phyloP scores from a whole-genome alignment of 805 yeast genomes.

The Barnettozyma vustinii region DNA sequence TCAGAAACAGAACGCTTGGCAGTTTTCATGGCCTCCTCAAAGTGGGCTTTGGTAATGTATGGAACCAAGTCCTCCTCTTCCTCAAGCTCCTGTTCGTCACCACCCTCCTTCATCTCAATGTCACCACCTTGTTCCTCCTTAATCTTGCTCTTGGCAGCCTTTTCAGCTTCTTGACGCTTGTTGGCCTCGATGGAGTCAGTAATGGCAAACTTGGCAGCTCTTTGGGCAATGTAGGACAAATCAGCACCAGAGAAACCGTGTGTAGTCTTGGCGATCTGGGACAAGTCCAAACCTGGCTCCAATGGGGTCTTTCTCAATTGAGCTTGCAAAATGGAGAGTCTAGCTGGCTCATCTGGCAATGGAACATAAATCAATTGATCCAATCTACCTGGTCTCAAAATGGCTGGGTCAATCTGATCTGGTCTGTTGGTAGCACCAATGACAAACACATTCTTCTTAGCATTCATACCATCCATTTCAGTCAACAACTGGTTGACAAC shows the following conservation, averaged over 20 bases:
- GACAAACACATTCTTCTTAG: conserved; percentile 96
- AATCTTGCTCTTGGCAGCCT: conserved; percentile 35
- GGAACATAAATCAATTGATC: conserved; percentile 99
- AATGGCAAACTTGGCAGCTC: conserved; percentile 98
- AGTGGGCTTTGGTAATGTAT: conserved; percentile 85
- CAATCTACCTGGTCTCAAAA: conserved; percentile 96
- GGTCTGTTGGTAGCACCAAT: conserved; percentile 99
- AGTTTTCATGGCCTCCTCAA: conserved; percentile 99
- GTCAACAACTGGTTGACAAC: conserved; percentile 94
- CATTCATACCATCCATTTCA: conserved; percentile 99
- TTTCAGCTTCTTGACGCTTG: conserved; percentile 38
- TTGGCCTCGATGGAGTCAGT: conserved; percentile 95
- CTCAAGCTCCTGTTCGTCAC: conserved; percentile 36
- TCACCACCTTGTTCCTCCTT: conserved; percentile 44
- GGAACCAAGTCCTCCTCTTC: conserved; percentile 92
- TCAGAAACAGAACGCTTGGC: conserved; percentile 97
- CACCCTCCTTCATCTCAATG: conserved; percentile 38
- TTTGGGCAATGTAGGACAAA: conserved; percentile 92
- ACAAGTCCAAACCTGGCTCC: conserved; percentile 91
- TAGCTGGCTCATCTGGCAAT: conserved; percentile 92
- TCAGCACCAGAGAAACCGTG: conserved; percentile 99
- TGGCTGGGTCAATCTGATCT: conserved; percentile 98
- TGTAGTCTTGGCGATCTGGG: conserved; percentile 89
- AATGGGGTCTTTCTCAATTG: conserved; percentile 98
- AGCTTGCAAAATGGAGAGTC: conserved; percentile 88